Conservation (phyloP, 768 basidiomycete genomes). For the Calocybe gangraenosa region DNA sequence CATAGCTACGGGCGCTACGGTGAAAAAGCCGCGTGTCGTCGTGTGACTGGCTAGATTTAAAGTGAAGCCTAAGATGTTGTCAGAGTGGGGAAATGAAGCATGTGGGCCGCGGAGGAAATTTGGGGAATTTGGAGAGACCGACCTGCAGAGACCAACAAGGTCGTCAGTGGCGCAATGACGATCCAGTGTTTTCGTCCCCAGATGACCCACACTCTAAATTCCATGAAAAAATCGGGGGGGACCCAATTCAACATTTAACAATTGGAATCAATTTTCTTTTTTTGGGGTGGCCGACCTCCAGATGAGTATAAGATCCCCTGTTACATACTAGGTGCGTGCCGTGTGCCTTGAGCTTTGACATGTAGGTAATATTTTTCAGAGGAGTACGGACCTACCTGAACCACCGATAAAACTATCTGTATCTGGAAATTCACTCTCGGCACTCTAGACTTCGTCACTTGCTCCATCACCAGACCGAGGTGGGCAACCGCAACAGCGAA, state of each 20-base stretch:
- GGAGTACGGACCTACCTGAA: slow-evolving; percentile 5
- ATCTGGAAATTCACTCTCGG: slow-evolving; percentile 5
- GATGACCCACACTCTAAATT: slow-evolving; percentile 7
- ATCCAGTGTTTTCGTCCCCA: slow-evolving; percentile 9
- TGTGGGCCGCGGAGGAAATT: no score
- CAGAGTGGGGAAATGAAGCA: not conserved
- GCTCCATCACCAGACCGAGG: slow-evolving; percentile 7
- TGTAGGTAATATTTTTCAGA: not conserved
- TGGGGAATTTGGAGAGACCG: no score
- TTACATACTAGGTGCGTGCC: slow-evolving; percentile 6
- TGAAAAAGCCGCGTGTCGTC: slow-evolving; percentile 1
- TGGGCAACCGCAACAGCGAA: slow-evolving; percentile 7
- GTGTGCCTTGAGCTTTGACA: not conserved
- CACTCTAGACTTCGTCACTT: not conserved
- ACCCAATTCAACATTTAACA: no score
- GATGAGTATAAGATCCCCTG: slow-evolving; percentile 12
- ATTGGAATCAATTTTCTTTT: no score
- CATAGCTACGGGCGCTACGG: not conserved
- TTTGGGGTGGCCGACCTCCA: slow-evolving; percentile 8
- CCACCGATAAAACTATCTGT: slow-evolving; percentile 6
- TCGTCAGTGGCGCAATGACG: slow-evolving; percentile 2
- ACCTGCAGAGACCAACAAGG: slow-evolving; percentile 11
- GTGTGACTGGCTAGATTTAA: not conserved
- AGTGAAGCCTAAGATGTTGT: not conserved
- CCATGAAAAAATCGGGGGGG: no score